These are phyloP conservation scores for Pseudogymnoascus pannorum DNA, from an alignment of 2,329 filamentous ascomycete species.

Conservation along the genomic window DNA sequence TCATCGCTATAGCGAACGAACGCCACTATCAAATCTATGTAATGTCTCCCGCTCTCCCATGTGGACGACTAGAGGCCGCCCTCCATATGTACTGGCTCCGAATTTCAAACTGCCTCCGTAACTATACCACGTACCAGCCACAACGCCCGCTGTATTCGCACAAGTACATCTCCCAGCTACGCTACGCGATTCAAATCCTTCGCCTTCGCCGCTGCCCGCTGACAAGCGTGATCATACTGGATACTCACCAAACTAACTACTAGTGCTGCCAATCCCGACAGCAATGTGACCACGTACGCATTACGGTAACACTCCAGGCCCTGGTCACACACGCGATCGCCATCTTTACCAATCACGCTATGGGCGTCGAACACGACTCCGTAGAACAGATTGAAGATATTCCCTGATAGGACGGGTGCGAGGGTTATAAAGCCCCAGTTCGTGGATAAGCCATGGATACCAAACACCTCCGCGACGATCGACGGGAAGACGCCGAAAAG, in stretches of 20 bases:
- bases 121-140: neutral
- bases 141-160: neutral
- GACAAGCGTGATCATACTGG: constrained; percentile 1
- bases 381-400: constrained; percentile 89
- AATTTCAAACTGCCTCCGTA: neutral
- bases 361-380: constrained; percentile 77
- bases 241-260: constrained; percentile 65
- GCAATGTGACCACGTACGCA: constrained; percentile 74
- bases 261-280: constrained; percentile 62
- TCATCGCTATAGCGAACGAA: neutral
- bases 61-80: too few species aligned
- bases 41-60: neutral
- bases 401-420: constrained; percentile 78
- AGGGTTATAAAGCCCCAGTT: constrained; percentile 97
- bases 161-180: neutral
- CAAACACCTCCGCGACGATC: constrained; percentile 83
- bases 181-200: constrained; percentile 1
- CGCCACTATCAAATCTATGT: neutral
- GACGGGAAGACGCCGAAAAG: constrained; percentile 92
- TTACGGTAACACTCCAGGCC: constrained; percentile 73
- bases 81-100: neutral
- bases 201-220: neutral
- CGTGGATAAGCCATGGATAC: constrained; percentile 78
- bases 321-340: constrained; percentile 66
- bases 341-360: constrained; percentile 58